A percentile compares a stretch with the other conserved stretches of the same genome.
These are phyloP conservation scores for Cylindrotheca fusiformis DNA, from an alignment of 108 stramenopile genomes.

Conservation along the genomic window DNA sequence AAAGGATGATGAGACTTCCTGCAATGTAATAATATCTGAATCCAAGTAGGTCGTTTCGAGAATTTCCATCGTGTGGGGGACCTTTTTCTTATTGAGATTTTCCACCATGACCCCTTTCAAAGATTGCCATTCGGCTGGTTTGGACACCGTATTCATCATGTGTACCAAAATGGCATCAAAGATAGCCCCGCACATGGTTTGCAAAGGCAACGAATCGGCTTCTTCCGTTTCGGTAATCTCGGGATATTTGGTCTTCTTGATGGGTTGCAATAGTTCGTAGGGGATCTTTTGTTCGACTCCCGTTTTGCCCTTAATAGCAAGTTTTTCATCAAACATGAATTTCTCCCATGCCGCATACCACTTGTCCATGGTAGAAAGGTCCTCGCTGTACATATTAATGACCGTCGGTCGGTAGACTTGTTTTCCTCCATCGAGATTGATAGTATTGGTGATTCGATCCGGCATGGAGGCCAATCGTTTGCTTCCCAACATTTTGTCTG, in stretches of 20 bases:
- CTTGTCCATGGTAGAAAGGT: constrained; percentile 51
- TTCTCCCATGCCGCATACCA: constrained; percentile 92
- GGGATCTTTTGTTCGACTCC: constrained; percentile 55
- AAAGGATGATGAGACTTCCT: constrained; percentile 88
- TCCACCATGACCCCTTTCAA: constrained; percentile 85
- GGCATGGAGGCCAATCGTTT: constrained; percentile 94
- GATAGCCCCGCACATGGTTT: constrained; percentile 89
- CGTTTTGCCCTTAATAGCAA: constrained; percentile 56
- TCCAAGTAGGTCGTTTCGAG: constrained; percentile 72
- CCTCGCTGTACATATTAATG: constrained; percentile 92
- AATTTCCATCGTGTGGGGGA: constrained; percentile 84
- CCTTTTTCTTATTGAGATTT: constrained; percentile 87
- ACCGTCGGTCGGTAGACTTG: constrained; percentile 87
- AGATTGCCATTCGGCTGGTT: constrained; percentile 76
- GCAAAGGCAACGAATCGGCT: constrained; percentile 80
- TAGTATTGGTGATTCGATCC: constrained; percentile 93
- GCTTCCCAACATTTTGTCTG: constrained; percentile 71
- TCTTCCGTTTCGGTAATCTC: constrained; percentile 86
- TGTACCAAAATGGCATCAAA: constrained; percentile 94
- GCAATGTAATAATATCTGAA: constrained; percentile 89
- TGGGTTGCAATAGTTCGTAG: constrained; percentile 82
- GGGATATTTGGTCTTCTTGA: constrained; percentile 89
- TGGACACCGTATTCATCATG: constrained; percentile 86
- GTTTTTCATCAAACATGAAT: constrained; percentile 85
- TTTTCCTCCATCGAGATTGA: constrained; percentile 61